Percentiles rank a stretch among this genome's conserved stretches.
Conservation (phyloP, 345 rosid genomes). For the Schrenkiella parvula region DNA sequence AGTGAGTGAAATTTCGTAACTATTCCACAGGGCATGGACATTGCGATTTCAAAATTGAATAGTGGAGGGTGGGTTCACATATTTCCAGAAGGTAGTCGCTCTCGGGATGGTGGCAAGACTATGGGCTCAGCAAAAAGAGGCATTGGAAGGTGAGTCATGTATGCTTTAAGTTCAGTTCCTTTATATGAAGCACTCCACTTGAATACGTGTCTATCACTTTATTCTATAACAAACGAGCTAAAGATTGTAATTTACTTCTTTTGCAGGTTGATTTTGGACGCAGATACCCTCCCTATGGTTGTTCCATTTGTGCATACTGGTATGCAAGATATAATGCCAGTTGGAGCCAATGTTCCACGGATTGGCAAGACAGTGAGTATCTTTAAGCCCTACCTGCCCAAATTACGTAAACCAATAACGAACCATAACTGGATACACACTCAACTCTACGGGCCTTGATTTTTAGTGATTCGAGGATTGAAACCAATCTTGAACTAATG, state of each 20-base stretch:
- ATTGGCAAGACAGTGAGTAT: constrained; percentile 78
- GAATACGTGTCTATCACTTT: background rate
- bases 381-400: background rate
- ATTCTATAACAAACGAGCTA: background rate
- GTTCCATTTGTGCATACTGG: constrained; percentile 94
- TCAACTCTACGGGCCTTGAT: too few species aligned
- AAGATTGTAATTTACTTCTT: background rate
- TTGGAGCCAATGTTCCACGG: constrained; percentile 84
- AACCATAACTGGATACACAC: background rate
- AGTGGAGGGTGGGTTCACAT: constrained; percentile 98
- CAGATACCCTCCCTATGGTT: constrained; percentile 77
- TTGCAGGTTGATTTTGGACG: constrained; percentile 77
- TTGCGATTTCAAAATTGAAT: constrained; percentile 83
- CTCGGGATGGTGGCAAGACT: constrained; percentile 93
- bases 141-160: constrained; percentile 69
- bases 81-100: constrained; percentile 95
- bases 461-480: background rate
- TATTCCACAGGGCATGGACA: constrained; percentile 79
- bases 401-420: background rate
- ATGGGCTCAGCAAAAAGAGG: constrained; percentile 85
- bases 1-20: background rate
- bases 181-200: background rate
- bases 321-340: constrained; percentile 95
- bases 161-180: background rate
- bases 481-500: background rate